Conservation (phyloP, 805 yeast genomes). For the Kregervanrija fluxuum region DNA sequence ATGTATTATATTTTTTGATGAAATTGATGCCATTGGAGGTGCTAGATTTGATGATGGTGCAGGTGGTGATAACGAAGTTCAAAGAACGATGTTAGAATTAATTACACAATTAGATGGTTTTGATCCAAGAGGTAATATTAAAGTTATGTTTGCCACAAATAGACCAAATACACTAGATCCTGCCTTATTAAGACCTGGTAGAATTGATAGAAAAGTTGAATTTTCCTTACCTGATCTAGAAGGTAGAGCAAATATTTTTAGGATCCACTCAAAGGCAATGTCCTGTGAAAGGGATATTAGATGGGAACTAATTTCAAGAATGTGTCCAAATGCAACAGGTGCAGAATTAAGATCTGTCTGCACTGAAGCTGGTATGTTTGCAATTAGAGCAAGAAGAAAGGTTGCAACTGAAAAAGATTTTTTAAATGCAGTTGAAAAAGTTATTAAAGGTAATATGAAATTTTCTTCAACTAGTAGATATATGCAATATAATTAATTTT, state of each 20-base stretch:
- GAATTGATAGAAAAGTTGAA: conserved; percentile 98
- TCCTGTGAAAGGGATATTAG: conserved; percentile 95
- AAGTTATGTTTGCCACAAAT: conserved; percentile 99
- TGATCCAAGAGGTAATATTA: conserved; percentile 97
- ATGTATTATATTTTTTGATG: conserved; percentile 96
- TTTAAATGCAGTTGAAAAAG: conserved; percentile 96
- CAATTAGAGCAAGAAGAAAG: conserved; percentile 95
- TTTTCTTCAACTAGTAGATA: conserved; percentile 95
- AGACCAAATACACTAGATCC: conserved; percentile 98
- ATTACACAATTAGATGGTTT: conserved; percentile 98
- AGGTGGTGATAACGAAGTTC: conserved; percentile 98
- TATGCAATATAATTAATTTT: conserved; percentile 84
- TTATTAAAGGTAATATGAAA: conserved; percentile 96
- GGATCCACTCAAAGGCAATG: conserved; percentile 97
- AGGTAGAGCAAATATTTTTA: conserved; percentile 95
- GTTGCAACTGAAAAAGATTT: conserved; percentile 98
- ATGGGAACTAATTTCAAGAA: conserved; percentile 96
- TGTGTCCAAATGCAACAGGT: conserved; percentile 98
- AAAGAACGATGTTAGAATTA: conserved; percentile 96
- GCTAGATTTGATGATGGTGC: conserved; percentile 99
- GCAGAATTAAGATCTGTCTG: conserved; percentile 98
- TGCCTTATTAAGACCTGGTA: conserved; percentile 94
- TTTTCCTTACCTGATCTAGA: conserved; percentile 94
- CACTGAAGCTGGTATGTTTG: conserved; percentile 99
- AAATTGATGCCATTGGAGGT: conserved; percentile 98